Base-by-base conservation (phyloP, 2,329 filamentous ascomycete species). In the Neoarthrinium moseri region DNA sequence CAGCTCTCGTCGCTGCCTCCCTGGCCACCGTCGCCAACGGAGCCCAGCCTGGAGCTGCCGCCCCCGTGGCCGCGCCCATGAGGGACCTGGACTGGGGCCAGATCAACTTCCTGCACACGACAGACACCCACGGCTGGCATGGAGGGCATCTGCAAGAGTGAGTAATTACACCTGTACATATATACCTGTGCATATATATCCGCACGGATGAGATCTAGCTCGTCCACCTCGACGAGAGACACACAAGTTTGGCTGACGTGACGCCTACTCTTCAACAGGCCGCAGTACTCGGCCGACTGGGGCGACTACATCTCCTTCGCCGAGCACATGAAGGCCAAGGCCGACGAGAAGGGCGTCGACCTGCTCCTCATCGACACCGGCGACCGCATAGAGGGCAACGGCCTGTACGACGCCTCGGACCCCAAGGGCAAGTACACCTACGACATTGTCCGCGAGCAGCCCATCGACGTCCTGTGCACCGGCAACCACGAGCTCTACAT, bases 401-500 rank as follows among this genome's bases (percentile, higher is more conserved):
- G 92, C 1, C 79, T 99, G 4, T 97, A 96, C 67, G 94, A 97
- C 63, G 87, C 85, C 5, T 96, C 91, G 0, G 74, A 78, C 22
- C 94, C 94, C 7, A 95, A 95, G 62, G 94, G 94, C 18, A 78
- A 85, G 59, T 96, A 91, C 64, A 90, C 89, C 1, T 92, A 90
- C 61, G 87, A 92, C 52, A 94, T 97, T 45, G 83, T 94, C 61
- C 84, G 83, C 50, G 75, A 95, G 60, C 90, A 96, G 61, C 69
- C 83, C 34, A 83, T 96, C 55, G 92, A 97, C 62, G 70, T 96
- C 21, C 77, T 97, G 38, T 92, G 84, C 56, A 86, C 86, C 1
- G 94, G 94, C 40, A 99, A 99, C 60, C 94, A 99, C 70, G 94
- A 99, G 71, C 79, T 99, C 11, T 99, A 99, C 73, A 82, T 90